Evolutionary conservation across 2,329 filamentous ascomycete species (phyloP), one percentile per base, ranked within the genome.

Genomic region (Fusarium poae): DNA sequence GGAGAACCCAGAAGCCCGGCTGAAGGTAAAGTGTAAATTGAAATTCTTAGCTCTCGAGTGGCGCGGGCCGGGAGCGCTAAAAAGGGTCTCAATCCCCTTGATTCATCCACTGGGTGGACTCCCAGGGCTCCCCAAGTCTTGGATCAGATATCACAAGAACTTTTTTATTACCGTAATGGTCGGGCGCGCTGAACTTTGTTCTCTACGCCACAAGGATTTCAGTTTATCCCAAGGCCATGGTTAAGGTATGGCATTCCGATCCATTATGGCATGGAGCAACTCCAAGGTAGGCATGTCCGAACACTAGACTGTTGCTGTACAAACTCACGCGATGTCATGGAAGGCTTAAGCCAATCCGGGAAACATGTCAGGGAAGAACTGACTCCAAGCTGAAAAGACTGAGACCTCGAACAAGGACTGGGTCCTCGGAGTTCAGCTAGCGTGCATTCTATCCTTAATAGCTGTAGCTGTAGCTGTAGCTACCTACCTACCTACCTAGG

Each of bases 1-100:
- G 67, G 67, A 60, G 62, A 67, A 70, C 57, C 62, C 67, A 64
- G 46, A 60, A n/a, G 52, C 67, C 67, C 34, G 67, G 67, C 67
- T 67, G 62, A 67, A 67, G 67, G 67, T 70, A 70, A 70, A 70
- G 67, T 59, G 60, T 62, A 70, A 64, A 57, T 57, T 59, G 64
- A 63, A 58, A 67, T 55, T 40, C 32, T 43, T 49, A 70, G 66
- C 62, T 67, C 57, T 39, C 53, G 49, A 70, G 62, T 69, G 67
- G 67, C 66, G 67, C 62, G 62, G 67, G 21, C 52, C 67, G 67
- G 57, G 67, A 67, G 67, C 67, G 67, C 67, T 69, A 69, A 70
- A 49, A 65, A 53, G 46, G 53, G 53, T 40, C 64, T 65, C 62
- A 46, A 60, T 60, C 58, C 45, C 40, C 61, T 53, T 35, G 23